Base-by-base conservation (phyloP, 73 alveolate species). In the Tetrahymena thermophila region DNA sequence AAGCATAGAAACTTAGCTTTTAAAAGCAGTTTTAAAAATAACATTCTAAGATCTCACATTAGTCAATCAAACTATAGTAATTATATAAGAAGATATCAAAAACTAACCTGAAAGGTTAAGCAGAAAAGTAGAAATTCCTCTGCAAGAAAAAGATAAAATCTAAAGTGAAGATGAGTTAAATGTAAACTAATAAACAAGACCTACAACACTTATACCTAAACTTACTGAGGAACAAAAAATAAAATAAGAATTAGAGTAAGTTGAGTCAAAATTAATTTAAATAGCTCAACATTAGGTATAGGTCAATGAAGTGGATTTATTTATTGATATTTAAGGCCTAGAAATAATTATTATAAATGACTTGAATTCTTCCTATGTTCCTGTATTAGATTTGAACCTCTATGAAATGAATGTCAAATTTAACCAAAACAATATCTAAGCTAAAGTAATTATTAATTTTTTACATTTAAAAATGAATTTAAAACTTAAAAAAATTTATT, bases 301-400 rank as follows among this genome's bases (percentile, higher is more conserved):
- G 89, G 35, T 95, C 34, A 93, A 19, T 31, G 31, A 89, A 10
- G 25, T 56, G 10, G 94, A 35, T 40, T 43, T 95, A 0, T 85
- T 43, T 19, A 16, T 28, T 16, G 95, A 95, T 50, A 43, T 56
- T 43, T 84, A 95, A 56, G 94, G 94, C 8, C 42, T 56, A 38
- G 43, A 89, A 95, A 85, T 95, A 4, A 56, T 95, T 1, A 94
- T 95, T 4, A 42, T 95, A 17, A 95, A 95, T 50, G 97, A 95
- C 55, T 43, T 95, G 85, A 94, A 94, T 15, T 85, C 85, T 35
- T 25, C 94, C 19, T 95, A 35, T 43, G 43, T 94, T 1, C 97
- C 97, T 8, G 83, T 95, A 37, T 44, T 95, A 35, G 97, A 95
- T 42, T 95, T 38, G 28, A 44, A 95, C 37, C 55, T 95, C 38